phyloP scores from a whole-genome alignment of 345 rosid genomes.

The Populus pruinosa region DNA sequence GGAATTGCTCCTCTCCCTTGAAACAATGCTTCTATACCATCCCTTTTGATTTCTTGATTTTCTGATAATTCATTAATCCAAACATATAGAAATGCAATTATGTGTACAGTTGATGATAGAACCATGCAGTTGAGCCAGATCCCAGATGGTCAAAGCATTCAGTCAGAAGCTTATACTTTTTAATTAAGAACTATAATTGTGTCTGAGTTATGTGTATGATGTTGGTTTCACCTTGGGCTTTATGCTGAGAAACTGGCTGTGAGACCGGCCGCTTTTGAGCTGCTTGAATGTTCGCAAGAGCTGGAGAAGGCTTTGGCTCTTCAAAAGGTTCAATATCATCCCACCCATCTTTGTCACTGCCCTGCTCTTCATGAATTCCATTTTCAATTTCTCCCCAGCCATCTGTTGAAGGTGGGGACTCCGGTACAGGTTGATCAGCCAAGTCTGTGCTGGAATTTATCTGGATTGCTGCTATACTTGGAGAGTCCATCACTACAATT shows the following conservation, averaged over 20 bases:
- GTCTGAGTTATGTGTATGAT: neutral
- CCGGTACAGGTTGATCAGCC: conserved; percentile 66
- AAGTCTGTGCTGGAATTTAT: conserved; percentile 66
- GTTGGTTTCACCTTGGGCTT: conserved; percentile 53
- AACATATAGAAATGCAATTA: too few species aligned
- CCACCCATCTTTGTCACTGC: conserved; percentile 93
- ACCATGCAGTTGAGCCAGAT: neutral
- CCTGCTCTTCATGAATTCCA: conserved; percentile 69
- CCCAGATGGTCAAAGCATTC: neutral
- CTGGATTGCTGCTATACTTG: conserved; percentile 45
- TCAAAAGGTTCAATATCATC: conserved; percentile 92
- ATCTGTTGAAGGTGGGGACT: conserved; percentile 89
- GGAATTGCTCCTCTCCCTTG: too few species aligned
- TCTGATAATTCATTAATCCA: too few species aligned
- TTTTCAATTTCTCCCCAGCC: conserved; percentile 98
- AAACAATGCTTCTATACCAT: too few species aligned
- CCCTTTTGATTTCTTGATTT: too few species aligned
- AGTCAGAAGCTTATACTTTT: neutral
- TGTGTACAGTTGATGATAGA: neutral
- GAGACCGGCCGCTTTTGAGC: conserved; percentile 82
- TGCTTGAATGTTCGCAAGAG: conserved; percentile 80
- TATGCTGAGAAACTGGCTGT: conserved; percentile 57
- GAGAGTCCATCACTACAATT: conserved; percentile 49
- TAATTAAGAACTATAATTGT: neutral
- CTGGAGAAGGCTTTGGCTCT: conserved; percentile 78